Evolutionary conservation across 257 asterid genomes (phyloP).

Genomic region (Plantago major): DNA sequence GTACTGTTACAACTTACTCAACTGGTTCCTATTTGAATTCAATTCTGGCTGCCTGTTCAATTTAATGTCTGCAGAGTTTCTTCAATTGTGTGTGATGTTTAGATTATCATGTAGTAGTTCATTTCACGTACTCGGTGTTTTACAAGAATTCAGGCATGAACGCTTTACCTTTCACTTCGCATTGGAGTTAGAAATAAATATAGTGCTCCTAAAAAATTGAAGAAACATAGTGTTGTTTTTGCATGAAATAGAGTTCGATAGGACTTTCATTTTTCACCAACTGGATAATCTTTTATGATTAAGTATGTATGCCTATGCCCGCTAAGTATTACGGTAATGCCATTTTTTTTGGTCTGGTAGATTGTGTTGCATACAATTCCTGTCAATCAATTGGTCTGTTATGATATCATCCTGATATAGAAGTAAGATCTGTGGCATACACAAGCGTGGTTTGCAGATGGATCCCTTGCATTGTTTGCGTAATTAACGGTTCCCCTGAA

Average conservation of each 20-base stretch:
- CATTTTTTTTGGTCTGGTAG: not conserved
- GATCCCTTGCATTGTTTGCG: not conserved
- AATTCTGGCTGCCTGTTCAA: no score
- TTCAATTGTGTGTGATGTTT: not conserved
- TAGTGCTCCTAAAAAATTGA: no score
- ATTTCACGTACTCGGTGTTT: not conserved
- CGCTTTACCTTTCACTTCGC: not conserved
- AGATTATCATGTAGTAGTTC: not conserved
- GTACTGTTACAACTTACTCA: constrained; percentile 23
- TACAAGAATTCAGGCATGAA: not conserved
- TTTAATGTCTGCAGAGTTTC: no score
- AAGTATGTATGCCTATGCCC: not conserved
- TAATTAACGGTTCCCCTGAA: not conserved
- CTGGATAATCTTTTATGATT: not conserved
- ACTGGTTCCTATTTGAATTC: not conserved
- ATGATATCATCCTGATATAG: not conserved
- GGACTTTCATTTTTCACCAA: no score
- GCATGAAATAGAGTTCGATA: no score
- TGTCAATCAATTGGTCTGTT: not conserved
- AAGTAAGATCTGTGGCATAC: not conserved
- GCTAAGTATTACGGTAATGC: not conserved
- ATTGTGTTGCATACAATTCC: not conserved
- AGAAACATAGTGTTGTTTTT: no score
- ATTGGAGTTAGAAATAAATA: not conserved
- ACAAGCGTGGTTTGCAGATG: not conserved